Percentiles rank a stretch among this genome's conserved stretches.
Evolutionary conservation across 2,329 filamentous ascomycete genomes (phyloP).

Genomic region (Fusarium falciforme): DNA sequence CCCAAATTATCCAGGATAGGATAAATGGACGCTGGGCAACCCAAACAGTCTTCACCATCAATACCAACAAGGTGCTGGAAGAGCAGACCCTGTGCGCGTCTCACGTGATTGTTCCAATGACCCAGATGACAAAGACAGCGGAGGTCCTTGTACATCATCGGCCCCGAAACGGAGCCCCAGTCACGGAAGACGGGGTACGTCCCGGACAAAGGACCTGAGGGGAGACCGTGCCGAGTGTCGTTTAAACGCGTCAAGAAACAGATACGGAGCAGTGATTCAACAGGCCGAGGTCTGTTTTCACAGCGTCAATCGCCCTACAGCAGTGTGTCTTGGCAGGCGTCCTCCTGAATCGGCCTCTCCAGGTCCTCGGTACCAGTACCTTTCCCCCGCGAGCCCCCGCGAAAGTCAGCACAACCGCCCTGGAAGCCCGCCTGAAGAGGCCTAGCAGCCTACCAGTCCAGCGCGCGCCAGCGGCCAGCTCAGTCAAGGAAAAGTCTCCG

Average conservation of each 20-base stretch:
- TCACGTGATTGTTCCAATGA: conserved; percentile 22
- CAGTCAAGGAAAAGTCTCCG: conserved; percentile 51
- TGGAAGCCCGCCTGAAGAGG: not conserved
- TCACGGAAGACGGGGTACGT: conserved; percentile 37
- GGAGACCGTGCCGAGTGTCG: conserved; percentile 5
- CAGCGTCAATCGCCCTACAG: not conserved
- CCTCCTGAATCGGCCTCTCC: conserved; percentile 23
- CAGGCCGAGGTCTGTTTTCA: not conserved
- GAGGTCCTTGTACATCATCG: conserved; percentile 29
- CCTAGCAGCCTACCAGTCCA: conserved; percentile 17
- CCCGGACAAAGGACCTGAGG: conserved; percentile 19
- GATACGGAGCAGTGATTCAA: not conserved
- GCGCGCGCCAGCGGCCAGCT: conserved; percentile 36
- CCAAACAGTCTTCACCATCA: not conserved
- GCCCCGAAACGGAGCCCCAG: conserved; percentile 26
- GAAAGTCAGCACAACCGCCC: conserved; percentile 14
- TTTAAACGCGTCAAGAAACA: conserved; percentile 3
- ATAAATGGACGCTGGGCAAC: not conserved
- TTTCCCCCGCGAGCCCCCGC: conserved; percentile 30
- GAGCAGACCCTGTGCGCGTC: not conserved
- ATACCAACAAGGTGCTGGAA: not conserved
- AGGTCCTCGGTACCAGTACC: conserved; percentile 37
- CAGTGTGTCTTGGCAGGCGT: not conserved
- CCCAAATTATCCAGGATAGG: not conserved
- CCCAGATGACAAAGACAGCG: conserved; percentile 26